These are phyloP conservation scores for Ustilago hordei DNA, from an alignment of 1,284 basidiomycete genomes.

Conservation along the genomic window DNA sequence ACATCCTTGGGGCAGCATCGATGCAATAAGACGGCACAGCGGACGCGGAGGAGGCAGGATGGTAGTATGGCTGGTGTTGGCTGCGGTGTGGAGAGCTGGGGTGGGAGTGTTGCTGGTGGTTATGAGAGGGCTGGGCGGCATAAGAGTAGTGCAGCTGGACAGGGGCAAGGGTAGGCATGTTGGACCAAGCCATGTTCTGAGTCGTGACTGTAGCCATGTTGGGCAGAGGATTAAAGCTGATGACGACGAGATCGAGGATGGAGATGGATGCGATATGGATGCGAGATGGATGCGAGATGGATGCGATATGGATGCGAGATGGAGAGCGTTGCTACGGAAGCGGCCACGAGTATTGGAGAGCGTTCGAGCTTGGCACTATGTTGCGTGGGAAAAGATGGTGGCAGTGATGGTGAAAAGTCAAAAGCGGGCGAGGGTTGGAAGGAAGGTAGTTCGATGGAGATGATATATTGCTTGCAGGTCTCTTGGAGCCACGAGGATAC, in stretches of 20 bases:
- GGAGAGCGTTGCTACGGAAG: not conserved
- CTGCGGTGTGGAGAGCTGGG: not conserved
- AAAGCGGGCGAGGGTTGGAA: not conserved
- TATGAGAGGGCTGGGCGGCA: not conserved
- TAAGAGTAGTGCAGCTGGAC: not conserved
- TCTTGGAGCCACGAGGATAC: not conserved
- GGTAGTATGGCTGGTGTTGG: conserved; percentile 2
- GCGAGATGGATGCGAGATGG: not conserved
- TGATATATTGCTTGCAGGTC: not conserved
- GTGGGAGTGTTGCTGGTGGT: conserved; percentile 2
- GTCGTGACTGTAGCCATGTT: conserved; percentile 1
- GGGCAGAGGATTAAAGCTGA: not conserved
- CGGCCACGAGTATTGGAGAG: conserved; percentile 6
- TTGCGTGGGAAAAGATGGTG: not conserved
- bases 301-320: not conserved
- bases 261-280: not conserved
- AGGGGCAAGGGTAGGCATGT: not conserved
- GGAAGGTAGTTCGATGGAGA: not conserved
- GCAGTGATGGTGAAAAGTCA: not conserved
- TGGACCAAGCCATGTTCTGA: conserved; percentile 1
- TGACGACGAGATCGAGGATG: not conserved
- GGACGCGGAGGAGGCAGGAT: not conserved
- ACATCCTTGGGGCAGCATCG: not conserved
- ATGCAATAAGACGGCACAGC: conserved; percentile 5
- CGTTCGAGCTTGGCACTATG: not conserved